These are phyloP conservation scores for Pseudocercospora macadamiae DNA, from an alignment of 2,329 filamentous ascomycete species.

Conservation along the genomic window DNA sequence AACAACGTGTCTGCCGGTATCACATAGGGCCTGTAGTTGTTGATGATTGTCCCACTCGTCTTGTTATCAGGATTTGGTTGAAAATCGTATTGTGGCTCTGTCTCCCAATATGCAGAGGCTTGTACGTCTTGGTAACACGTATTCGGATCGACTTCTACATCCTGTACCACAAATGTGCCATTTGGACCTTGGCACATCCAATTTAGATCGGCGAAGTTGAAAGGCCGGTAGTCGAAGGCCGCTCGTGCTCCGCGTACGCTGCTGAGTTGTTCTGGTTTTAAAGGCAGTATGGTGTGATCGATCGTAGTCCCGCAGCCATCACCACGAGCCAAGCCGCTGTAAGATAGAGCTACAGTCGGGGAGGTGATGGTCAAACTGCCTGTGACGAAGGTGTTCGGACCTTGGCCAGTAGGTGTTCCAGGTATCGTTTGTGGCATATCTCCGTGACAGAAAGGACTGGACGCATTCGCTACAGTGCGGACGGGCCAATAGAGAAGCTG, in stretches of 20 bases:
- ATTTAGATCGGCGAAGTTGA: conserved; percentile 32
- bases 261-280: conserved; percentile 25
- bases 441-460: conserved; percentile 16
- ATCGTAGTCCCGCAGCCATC: conserved; percentile 30
- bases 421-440: conserved; percentile 16
- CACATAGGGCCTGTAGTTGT: conserved; percentile 30
- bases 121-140: conserved; percentile 33
- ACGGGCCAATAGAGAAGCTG: conserved; percentile 31
- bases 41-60: conserved; percentile 22
- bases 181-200: conserved; percentile 26
- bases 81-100: conserved; percentile 13
- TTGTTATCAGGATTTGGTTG: neutral
- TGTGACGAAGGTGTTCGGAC: conserved; percentile 30
- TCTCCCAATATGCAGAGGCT: conserved; percentile 28
- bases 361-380: conserved; percentile 32
- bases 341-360: conserved; percentile 26
- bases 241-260: conserved; percentile 27
- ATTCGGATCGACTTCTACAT: conserved; percentile 12
- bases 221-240: conserved; percentile 18
- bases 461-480: conserved; percentile 11
- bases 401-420: conserved; percentile 18
- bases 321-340: conserved; percentile 18
- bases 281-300: conserved; percentile 25
- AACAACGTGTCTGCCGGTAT: conserved; percentile 15
- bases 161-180: conserved; percentile 21